Percentiles rank a stretch among this genome's conserved stretches.
These are phyloP conservation scores for Tuber melanosporum DNA, from an alignment of 495 filamentous ascomycete species.

Conservation along the genomic window DNA sequence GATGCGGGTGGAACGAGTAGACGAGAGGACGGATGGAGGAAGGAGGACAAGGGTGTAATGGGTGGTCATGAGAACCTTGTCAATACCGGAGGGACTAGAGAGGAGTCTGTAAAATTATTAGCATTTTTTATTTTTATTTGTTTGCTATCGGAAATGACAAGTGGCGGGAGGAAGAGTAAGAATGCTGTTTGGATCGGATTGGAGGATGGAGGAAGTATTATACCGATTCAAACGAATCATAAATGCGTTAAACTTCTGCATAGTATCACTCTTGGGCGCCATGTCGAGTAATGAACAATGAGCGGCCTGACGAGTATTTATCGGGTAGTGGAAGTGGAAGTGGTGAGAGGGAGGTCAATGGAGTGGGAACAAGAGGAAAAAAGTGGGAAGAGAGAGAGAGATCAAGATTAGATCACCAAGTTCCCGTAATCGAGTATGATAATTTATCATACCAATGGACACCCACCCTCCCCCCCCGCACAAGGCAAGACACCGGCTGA, in stretches of 20 bases:
- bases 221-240: conserved; percentile 2
- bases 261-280: background rate
- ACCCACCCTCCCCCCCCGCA: background rate
- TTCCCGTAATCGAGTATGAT: background rate
- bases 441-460: too few relatives aligned
- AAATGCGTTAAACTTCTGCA: background rate
- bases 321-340: background rate
- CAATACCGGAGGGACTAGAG: conserved; percentile 55
- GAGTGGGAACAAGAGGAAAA: background rate
- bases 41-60: conserved; percentile 59
- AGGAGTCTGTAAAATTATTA: conserved; percentile 43
- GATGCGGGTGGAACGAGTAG: conserved; percentile 45
- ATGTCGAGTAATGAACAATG: background rate
- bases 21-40: conserved; percentile 41
- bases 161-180: background rate
- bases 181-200: background rate
- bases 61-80: conserved; percentile 56
- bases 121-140: background rate
- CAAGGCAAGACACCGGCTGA: background rate
- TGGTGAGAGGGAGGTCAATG: background rate
- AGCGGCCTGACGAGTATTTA: background rate
- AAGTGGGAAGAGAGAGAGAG: background rate
- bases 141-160: background rate
- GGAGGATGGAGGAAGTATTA: background rate
- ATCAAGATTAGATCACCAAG: background rate